These are phyloP conservation scores for Neofusicoccum kwambonambiense DNA, from an alignment of 2,329 filamentous ascomycete genomes.

Conservation along the genomic window DNA sequence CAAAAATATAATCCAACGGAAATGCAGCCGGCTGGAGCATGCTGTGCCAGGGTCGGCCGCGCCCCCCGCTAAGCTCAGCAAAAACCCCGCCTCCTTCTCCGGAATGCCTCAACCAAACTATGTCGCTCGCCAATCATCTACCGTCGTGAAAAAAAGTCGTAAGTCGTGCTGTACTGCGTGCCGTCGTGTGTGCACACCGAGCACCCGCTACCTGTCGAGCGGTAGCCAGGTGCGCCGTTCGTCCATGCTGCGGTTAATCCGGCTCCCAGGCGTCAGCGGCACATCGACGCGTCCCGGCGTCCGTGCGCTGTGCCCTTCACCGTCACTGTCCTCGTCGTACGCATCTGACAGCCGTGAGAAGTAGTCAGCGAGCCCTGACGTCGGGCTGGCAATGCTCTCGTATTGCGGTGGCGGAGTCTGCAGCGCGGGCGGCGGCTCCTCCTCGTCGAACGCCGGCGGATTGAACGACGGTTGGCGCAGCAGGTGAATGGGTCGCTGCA, in stretches of 20 bases:
- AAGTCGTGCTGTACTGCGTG: not conserved
- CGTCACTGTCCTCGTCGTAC: conserved; percentile 60
- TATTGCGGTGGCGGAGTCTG: conserved; percentile 85
- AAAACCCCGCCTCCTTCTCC: not conserved
- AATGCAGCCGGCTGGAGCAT: not conserved
- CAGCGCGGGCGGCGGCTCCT: conserved; percentile 70
- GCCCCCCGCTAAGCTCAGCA: conserved; percentile 2
- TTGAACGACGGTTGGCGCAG: conserved; percentile 82
- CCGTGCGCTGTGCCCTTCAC: conserved; percentile 47
- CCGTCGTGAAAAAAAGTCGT: conserved; percentile 1
- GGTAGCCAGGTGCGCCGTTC: conserved; percentile 57
- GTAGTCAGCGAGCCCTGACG: conserved; percentile 74
- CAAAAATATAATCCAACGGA: conserved; percentile 6
- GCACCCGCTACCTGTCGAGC: conserved; percentile 28
- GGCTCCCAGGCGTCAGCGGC: conserved; percentile 62
- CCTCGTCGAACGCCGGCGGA: conserved; percentile 81
- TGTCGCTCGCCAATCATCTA: conserved; percentile 3
- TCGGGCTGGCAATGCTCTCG: conserved; percentile 73
- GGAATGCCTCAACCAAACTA: not conserved
- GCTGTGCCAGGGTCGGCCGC: not conserved
- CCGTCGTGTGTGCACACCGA: not conserved
- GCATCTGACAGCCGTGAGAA: conserved; percentile 73
- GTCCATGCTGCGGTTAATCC: conserved; percentile 65
- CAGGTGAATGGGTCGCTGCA: conserved; percentile 76
- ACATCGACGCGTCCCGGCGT: conserved; percentile 49